A percentile compares a stretch with the other conserved stretches of the same genome.
These are phyloP conservation scores for Amaranthus tricolor DNA, from an alignment of 179 eudicot genomes.

Conservation along the genomic window DNA sequence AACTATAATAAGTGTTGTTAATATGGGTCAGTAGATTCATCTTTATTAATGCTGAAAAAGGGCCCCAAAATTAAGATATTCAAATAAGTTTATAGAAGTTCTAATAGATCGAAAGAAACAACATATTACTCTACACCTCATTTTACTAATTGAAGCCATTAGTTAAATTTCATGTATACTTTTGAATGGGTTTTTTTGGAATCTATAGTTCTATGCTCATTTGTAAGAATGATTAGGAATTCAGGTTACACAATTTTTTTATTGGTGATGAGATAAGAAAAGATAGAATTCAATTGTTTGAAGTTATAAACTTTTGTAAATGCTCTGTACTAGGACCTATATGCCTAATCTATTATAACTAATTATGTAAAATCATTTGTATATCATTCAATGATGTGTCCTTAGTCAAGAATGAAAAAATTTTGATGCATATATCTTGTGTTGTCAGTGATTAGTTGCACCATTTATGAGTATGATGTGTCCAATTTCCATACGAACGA, in stretches of 20 bases:
- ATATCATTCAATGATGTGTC: neutral
- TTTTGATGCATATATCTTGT: neutral
- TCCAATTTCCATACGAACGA: too few species aligned
- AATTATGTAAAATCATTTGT: neutral
- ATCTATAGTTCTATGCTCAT: neutral
- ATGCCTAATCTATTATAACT: neutral
- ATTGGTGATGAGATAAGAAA: neutral
- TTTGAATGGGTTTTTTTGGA: neutral
- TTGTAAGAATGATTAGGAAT: neutral
- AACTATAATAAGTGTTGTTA: too few species aligned
- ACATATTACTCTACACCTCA: too few species aligned
- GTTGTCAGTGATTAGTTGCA: neutral
- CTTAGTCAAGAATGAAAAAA: neutral
- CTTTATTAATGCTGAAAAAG: too few species aligned
- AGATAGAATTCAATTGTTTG: neutral
- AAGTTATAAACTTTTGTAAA: neutral
- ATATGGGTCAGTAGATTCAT: too few species aligned
- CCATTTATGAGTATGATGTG: too few species aligned
- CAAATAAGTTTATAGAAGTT: too few species aligned
- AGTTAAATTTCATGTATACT: too few species aligned
- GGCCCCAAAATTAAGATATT: too few species aligned
- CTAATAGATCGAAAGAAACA: neutral
- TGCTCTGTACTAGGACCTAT: neutral
- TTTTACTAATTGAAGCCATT: neutral
- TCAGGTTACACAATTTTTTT: neutral